Percentiles rank a stretch among this genome's conserved stretches.
Conservation (phyloP, 1,284 basidiomycete genomes). For the Anthracocystis panici-leucophaei region DNA sequence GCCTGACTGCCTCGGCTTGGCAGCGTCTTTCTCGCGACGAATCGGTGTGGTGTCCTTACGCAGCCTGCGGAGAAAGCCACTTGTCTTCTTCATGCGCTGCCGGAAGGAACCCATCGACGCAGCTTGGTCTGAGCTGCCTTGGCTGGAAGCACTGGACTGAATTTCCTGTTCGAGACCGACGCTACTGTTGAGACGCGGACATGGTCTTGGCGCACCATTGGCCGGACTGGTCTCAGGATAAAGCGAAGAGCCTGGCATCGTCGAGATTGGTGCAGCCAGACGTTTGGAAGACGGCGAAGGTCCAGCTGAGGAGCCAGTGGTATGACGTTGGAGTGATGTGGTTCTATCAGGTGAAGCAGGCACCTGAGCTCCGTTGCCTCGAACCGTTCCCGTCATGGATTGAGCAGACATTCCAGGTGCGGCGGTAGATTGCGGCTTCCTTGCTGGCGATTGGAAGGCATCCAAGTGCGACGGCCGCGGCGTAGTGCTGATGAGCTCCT, state of each 20-base stretch:
- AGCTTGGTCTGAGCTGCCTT: constrained; percentile 4
- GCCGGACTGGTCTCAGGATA: constrained; percentile 5
- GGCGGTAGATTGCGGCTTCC: constrained; percentile 6
- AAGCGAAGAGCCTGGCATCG: constrained; percentile 19
- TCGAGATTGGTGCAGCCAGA: constrained; percentile 16
- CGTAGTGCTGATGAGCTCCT: constrained; percentile 15
- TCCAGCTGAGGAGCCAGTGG: constrained; percentile 5
- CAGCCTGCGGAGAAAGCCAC: constrained; percentile 58
- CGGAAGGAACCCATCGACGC: constrained; percentile 40
- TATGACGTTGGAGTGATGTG: constrained; percentile 34
- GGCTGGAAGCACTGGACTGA: constrained; percentile 2
- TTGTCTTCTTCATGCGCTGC: constrained; percentile 65
- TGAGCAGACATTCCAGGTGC: constrained; percentile 2
- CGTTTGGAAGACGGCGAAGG: constrained; percentile 8
- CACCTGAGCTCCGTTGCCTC: constrained; percentile 4
- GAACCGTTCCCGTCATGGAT: constrained; percentile 5
- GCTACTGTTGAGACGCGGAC: constrained; percentile 25
- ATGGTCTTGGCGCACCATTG: constrained; percentile 8
- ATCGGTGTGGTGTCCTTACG: constrained; percentile 26
- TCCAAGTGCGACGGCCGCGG: constrained; percentile 23
- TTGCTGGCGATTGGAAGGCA: constrained; percentile 19
- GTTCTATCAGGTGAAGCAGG: constrained; percentile 43
- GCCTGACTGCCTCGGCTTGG: constrained; percentile 6
- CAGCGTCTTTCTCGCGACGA: constrained; percentile 20
- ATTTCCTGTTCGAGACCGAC: constrained; percentile 50